Conservation (phyloP, 257 asterid genomes). For the Avicennia marina region DNA sequence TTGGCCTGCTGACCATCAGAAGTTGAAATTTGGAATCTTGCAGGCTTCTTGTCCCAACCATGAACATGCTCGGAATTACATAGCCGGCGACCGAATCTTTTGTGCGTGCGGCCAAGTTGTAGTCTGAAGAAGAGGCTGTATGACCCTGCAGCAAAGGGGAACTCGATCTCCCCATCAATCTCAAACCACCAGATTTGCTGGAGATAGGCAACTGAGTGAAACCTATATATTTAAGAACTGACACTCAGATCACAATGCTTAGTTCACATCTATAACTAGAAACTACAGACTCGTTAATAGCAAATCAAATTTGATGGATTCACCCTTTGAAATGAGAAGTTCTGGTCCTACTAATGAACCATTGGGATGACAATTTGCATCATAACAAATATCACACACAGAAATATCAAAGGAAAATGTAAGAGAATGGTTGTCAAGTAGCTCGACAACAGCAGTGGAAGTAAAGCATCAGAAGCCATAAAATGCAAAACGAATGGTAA, state of each 20-base stretch:
- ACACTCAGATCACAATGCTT: neutral
- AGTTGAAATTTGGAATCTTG: slow-evolving; percentile 65
- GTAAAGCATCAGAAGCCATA: neutral
- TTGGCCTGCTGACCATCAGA: slow-evolving; percentile 72
- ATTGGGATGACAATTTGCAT: too few species aligned
- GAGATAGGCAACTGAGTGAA: slow-evolving; percentile 72
- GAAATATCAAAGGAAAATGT: neutral
- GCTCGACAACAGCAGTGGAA: neutral
- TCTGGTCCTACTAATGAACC: too few species aligned
- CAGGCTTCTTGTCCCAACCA: slow-evolving; percentile 90
- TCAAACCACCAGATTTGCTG: slow-evolving; percentile 99
- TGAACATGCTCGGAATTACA: slow-evolving; percentile 74
- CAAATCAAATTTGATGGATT: too few species aligned
- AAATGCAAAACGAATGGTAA: neutral
- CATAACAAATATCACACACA: too few species aligned
- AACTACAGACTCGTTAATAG: too few species aligned
- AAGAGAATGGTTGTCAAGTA: neutral
- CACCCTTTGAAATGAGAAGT: too few species aligned
- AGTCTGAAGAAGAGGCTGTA: slow-evolving; percentile 78
- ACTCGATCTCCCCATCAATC: slow-evolving; percentile 78
- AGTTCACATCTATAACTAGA: neutral
- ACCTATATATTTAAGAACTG: too few species aligned
- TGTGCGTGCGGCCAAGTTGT: slow-evolving; percentile 61
- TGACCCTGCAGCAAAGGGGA: slow-evolving; percentile 75
- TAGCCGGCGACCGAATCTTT: slow-evolving; percentile 60